Evolutionary conservation across 495 filamentous ascomycete species (phyloP).

Genomic region (Staphylotrichum tortipilum): DNA sequence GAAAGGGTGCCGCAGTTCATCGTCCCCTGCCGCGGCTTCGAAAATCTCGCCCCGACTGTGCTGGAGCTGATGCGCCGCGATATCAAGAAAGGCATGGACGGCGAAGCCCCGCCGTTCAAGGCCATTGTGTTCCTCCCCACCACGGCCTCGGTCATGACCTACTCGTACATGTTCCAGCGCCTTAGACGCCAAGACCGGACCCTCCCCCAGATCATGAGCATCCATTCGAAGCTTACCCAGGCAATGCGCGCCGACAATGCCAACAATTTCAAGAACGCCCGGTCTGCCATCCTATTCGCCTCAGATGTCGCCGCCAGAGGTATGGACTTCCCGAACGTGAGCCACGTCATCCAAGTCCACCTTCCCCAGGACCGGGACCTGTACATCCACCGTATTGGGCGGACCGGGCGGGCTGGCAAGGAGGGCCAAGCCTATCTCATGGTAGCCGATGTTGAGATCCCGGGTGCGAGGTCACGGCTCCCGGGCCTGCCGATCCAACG

Average conservation of each 20-base stretch:
- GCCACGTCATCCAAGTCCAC: conserved; percentile 81
- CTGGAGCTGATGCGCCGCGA: conserved; percentile 63
- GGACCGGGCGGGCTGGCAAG: conserved; percentile 61
- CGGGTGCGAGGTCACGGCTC: conserved; percentile 42
- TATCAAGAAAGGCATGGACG: conserved; percentile 26
- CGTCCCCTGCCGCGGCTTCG: conserved; percentile 53
- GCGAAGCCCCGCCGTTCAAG: conserved; percentile 64
- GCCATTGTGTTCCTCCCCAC: conserved; percentile 84
- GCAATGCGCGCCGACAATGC: conserved; percentile 54
- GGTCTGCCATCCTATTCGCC: conserved; percentile 70
- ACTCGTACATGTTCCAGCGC: conserved; percentile 49
- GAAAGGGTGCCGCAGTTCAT: conserved; percentile 70
- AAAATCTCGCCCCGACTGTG: conserved; percentile 69
- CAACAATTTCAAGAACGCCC: conserved; percentile 55
- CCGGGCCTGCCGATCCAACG: conserved; percentile 55
- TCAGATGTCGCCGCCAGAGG: conserved; percentile 92
- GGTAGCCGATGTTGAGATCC: conserved; percentile 51
- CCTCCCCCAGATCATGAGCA: conserved; percentile 47
- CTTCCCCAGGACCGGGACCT: conserved; percentile 61
- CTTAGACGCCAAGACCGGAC: conserved; percentile 29
- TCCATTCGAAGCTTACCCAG: conserved; percentile 77
- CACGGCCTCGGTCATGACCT: conserved; percentile 61
- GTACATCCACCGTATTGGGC: conserved; percentile 86
- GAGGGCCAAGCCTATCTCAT: conserved; percentile 75
- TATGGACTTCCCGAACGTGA: conserved; percentile 94